phyloP scores from a whole-genome alignment of 2,329 filamentous ascomycete genomes.

The Hypomyces rosellus region DNA sequence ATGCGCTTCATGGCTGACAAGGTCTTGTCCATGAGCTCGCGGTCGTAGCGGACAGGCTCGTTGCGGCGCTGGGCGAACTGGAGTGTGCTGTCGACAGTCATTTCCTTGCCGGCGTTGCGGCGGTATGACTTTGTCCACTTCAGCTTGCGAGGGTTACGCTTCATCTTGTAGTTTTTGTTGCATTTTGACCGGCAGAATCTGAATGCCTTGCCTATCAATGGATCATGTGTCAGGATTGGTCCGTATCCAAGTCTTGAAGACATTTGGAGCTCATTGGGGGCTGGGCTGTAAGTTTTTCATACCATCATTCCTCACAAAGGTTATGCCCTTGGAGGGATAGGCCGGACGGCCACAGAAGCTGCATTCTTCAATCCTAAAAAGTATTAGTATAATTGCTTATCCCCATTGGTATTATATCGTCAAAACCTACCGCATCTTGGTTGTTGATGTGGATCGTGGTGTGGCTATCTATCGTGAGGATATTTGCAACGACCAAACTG shows the following conservation, averaged over 20 bases:
- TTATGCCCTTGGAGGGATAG: conserved; percentile 51
- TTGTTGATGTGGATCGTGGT: conserved; percentile 9
- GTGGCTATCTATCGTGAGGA: conserved; percentile 4
- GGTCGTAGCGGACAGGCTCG: conserved; percentile 91
- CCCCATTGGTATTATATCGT: neutral
- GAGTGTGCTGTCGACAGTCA: conserved; percentile 91
- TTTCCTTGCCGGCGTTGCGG: conserved; percentile 68
- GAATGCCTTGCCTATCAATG: conserved; percentile 38
- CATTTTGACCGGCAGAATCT: conserved; percentile 56
- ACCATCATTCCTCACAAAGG: conserved; percentile 45
- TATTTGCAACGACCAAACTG: conserved; percentile 2
- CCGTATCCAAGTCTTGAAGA: neutral
- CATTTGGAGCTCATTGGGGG: neutral
- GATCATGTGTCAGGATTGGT: neutral
- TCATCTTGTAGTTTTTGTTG: conserved; percentile 84
- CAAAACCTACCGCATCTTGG: conserved; percentile 11
- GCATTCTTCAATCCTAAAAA: conserved; percentile 36
- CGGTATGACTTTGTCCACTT: conserved; percentile 97
- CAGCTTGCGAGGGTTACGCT: conserved; percentile 93
- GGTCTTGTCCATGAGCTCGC: conserved; percentile 80
- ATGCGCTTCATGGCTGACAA: conserved; percentile 89
- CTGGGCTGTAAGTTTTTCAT: conserved; percentile 7
- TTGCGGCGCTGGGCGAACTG: conserved; percentile 91
- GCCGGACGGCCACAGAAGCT: conserved; percentile 43
- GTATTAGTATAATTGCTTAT: neutral